phyloP scores from a whole-genome alignment of 2,329 filamentous ascomycete species.

The Exophiala viscosa region DNA sequence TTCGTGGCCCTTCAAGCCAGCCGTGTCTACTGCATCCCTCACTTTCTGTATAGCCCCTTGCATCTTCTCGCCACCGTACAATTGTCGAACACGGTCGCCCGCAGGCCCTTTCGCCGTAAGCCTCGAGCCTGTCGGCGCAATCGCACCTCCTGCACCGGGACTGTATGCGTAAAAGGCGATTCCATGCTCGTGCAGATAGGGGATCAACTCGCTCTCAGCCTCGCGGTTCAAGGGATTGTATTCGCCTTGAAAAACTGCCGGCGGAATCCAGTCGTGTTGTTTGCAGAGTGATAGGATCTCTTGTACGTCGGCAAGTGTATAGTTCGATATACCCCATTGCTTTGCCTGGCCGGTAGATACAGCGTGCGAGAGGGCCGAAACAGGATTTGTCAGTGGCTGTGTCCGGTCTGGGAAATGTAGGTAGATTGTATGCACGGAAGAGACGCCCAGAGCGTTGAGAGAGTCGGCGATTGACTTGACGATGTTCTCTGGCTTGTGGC shows the following conservation, averaged over 20 bases:
- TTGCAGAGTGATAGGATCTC: slow-evolving; percentile 46
- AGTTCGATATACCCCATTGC: slow-evolving; percentile 48
- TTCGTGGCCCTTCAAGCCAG: slow-evolving; percentile 42
- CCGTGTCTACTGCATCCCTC: slow-evolving; percentile 36
- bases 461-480: slow-evolving; percentile 29
- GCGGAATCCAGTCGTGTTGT: slow-evolving; percentile 40
- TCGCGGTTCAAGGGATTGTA: slow-evolving; percentile 40
- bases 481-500: slow-evolving; percentile 31
- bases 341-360: slow-evolving; percentile 17
- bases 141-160: slow-evolving; percentile 46
- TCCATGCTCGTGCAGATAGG: slow-evolving; percentile 41
- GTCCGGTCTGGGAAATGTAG: slow-evolving; percentile 50
- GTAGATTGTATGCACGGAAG: slow-evolving; percentile 49
- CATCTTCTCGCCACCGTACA: slow-evolving; percentile 43
- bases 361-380: slow-evolving; percentile 1
- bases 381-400: slow-evolving; percentile 35
- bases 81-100: slow-evolving; percentile 35
- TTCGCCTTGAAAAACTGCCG: slow-evolving; percentile 47
- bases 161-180: slow-evolving; percentile 43
- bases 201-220: slow-evolving; percentile 41
- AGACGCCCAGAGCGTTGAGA: slow-evolving; percentile 38
- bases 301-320: slow-evolving; percentile 45
- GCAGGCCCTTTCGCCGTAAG: slow-evolving; percentile 42
- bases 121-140: slow-evolving; percentile 39
- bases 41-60: slow-evolving; percentile 44